Base-by-base conservation (phyloP, 1,284 basidiomycete genomes). In the Papiliotrema flavescens region DNA sequence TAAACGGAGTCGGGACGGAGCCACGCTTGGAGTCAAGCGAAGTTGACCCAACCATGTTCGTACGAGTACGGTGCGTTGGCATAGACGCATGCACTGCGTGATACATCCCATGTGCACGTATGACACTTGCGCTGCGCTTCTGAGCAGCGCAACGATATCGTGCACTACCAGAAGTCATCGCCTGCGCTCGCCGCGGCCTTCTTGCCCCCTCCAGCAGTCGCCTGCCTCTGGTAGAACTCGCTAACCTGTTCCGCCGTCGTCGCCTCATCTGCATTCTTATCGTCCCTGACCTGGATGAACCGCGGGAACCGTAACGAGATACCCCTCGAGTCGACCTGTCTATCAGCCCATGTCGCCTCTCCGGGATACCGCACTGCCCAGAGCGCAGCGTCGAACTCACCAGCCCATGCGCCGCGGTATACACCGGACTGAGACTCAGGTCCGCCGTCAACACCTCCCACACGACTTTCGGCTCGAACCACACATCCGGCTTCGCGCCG, bases 371-470 rank as follows among this genome's bases (percentile, higher is more conserved):
- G 9, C 17, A 17, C 36, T 39, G 35, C 23, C 28, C 22, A 42
- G 13, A 11, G 28, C 6, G 28, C 28, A 32, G 28, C 11, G 6
- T 6, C 28, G 11, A 5, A 81, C 89, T 65, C 65, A 94, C 92
- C 78, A 93, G 67, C 60, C 95, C 95, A 73, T 93, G 89, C n/a
- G 90, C 96, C 4, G 96, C 96, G 5, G 90, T 90, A 73, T 99
- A 99, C 28, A 98, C 84, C 0, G 96, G 96, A 77, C 93, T 97
- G 76, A 98, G 78, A 75, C 91, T 96, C 65, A 99, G 75, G 79
- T 99, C 96, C 5, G 96, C 96, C 0, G 95, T 90, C 66, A 98
- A 82, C 32, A 99, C 94, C 78, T 99, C 96, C 94, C 95, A 98
- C 1, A 99, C 91, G 19, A 96, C 78, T 77, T 88, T 88, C 22